A percentile compares a stretch with the other conserved stretches of the same genome.
These are phyloP conservation scores for Pascua sp. DNA, from an alignment of 1,284 basidiomycete genomes.

Conservation along the genomic window DNA sequence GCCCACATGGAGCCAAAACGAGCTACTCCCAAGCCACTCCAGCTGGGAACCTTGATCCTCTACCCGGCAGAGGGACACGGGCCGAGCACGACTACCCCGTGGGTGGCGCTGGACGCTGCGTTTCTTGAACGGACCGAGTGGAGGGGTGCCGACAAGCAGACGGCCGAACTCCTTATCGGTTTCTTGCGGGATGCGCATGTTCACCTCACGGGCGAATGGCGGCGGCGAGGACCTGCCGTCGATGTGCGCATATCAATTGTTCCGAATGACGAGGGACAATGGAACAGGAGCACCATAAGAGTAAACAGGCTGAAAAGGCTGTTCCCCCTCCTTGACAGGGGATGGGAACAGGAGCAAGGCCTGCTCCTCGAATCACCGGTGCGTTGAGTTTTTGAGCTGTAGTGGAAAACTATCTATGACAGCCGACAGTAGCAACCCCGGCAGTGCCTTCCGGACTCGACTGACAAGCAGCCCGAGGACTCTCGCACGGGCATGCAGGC, in stretches of 20 bases:
- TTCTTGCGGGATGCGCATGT: not conserved
- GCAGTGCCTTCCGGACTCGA: not conserved
- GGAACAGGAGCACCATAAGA: not conserved
- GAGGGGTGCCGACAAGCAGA: not conserved
- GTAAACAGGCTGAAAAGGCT: not conserved
- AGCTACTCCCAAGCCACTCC: not conserved
- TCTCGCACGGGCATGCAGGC: conserved; percentile 23
- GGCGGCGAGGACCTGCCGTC: not conserved
- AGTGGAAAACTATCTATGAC: not conserved
- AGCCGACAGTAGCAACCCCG: not conserved
- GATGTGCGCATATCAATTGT: not conserved
- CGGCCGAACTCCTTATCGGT: not conserved
- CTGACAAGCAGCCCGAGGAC: conserved; percentile 9
- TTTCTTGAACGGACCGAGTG: not conserved
- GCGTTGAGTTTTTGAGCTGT: not conserved
- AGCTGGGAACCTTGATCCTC: conserved; percentile 4
- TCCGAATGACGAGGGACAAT: not conserved
- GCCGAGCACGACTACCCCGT: not conserved
- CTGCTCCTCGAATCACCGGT: conserved; percentile 2
- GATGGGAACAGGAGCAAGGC: conserved; percentile 1
- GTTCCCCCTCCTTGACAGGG: conserved; percentile 3
- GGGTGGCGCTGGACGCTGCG: conserved; percentile 2
- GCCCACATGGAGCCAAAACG: too few relatives aligned
- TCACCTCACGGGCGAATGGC: not conserved
- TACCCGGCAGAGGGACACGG: not conserved